Evolutionary conservation across 2,329 filamentous ascomycete species (phyloP), one percentile per base, ranked within the genome.

Genomic region (Madurella fahalii): DNA sequence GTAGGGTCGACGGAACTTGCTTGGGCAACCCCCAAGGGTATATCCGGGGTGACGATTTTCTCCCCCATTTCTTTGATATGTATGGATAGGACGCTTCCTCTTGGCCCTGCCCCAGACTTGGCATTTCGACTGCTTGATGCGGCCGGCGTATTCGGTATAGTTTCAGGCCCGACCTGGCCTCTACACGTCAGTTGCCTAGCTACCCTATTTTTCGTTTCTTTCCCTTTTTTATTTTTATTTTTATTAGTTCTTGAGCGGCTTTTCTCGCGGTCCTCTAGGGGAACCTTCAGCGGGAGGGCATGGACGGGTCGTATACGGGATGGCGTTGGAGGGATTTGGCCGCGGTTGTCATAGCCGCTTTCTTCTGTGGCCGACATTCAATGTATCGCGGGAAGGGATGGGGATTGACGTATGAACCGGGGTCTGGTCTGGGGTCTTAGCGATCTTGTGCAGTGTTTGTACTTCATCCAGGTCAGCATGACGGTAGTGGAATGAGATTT

Each of bases 41-140:
- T 61, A 62, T 57, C 58, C 56, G 59, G 58, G 25, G 25, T 25
- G 25, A 25, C 58, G 56, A 44, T 43, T 50, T 50, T 53, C 54
- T 56, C 53, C 47, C 56, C 42, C 34, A 15, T 47, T 48, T 47
- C 37, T 56, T 39, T 44, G 7, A 25, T 50, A 4, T 46, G 49
- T 53, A 54, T 54, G 56, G 39, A 50, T 54, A 55, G 15, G 43
- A 30, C n/a, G 18, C 47, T 43, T 31, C 43, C 47, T 42, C 40
- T 52, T 47, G 2, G 18, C 30, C 30, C 32, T n/a, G 16, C 25
- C 20, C 32, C 40, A 9, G 25, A 25, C 40, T 44, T n/a, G 20
- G 39, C 20, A 43, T 39, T 51, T 20, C 16, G n/a, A n/a, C 43
- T 47, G 13, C 16, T 7, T 9, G 31, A 30, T n/a, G n/a, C 20